phyloP scores from a whole-genome alignment of 2,329 filamentous ascomycete species.

The Cercospora zeae-maydis region DNA sequence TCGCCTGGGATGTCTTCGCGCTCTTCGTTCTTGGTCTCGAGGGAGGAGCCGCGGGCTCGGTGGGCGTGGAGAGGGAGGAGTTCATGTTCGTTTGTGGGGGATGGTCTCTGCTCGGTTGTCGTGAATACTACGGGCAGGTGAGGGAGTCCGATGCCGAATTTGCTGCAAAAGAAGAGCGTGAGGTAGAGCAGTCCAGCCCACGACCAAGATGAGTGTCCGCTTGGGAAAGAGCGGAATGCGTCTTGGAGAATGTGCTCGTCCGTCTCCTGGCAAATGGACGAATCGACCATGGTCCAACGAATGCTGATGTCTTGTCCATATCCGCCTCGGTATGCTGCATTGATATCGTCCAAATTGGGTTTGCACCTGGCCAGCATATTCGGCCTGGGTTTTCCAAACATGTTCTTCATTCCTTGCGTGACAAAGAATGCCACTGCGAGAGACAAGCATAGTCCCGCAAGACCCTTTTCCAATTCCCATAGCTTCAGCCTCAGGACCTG shows the following conservation, averaged over 20 bases:
- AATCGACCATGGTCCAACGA: slow-evolving; percentile 68
- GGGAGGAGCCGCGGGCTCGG: slow-evolving; percentile 15
- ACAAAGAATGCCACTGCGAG: slow-evolving; percentile 72
- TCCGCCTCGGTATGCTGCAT: slow-evolving; percentile 60
- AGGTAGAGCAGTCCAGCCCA: slow-evolving; percentile 81
- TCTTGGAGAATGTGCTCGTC: slow-evolving; percentile 64
- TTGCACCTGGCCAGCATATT: slow-evolving; percentile 67
- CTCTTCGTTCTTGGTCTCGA: slow-evolving; percentile 16
- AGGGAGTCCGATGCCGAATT: slow-evolving; percentile 71
- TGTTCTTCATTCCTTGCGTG: slow-evolving; percentile 78
- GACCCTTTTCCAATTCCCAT: slow-evolving; percentile 84
- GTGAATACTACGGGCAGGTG: slow-evolving; percentile 53
- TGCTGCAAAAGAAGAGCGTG: slow-evolving; percentile 79
- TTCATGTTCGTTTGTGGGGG: slow-evolving; percentile 22
- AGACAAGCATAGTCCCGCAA: slow-evolving; percentile 74
- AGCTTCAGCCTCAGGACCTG: slow-evolving; percentile 76
- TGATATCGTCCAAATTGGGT: slow-evolving; percentile 65
- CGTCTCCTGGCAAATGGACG: slow-evolving; percentile 68
- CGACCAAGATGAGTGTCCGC: slow-evolving; percentile 69
- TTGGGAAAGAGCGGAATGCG: slow-evolving; percentile 81
- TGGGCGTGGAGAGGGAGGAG: slow-evolving; percentile 30
- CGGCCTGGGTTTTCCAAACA: slow-evolving; percentile 63
- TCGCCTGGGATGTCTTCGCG: slow-evolving; percentile 6
- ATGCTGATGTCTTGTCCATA: slow-evolving; percentile 50
- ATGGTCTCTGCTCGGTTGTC: slow-evolving; percentile 27